Conservation (phyloP, 2,329 filamentous ascomycete species). For the Aspergillus pseudotamarii region DNA sequence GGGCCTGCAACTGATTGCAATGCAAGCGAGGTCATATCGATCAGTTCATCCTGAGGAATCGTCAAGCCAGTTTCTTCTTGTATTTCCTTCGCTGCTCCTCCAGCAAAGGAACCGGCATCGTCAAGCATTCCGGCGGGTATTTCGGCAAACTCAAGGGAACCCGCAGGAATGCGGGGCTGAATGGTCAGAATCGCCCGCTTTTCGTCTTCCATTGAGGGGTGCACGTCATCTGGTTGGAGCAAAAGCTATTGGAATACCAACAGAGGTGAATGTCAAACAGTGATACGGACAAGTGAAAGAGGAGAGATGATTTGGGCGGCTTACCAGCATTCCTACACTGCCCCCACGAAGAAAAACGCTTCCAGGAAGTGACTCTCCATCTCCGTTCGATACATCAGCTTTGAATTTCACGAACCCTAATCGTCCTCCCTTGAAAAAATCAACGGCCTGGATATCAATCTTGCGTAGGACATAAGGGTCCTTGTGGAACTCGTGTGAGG, state of each 20-base stretch:
- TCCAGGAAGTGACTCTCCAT: constrained; percentile 56
- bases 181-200: constrained; percentile 58
- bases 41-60: constrained; percentile 52
- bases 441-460: constrained; percentile 58
- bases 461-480: constrained; percentile 54
- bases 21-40: constrained; percentile 58
- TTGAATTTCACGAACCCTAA: constrained; percentile 62
- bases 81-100: constrained; percentile 60
- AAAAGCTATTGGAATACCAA: constrained; percentile 46
- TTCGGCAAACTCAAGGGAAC: constrained; percentile 57
- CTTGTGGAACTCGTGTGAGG: constrained; percentile 54
- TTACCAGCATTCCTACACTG: constrained; percentile 60
- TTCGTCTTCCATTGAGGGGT: constrained; percentile 39
- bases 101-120: constrained; percentile 55
- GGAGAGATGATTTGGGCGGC: constrained; percentile 14
- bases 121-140: constrained; percentile 66
- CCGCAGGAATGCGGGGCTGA: constrained; percentile 60
- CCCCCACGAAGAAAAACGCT: constrained; percentile 61
- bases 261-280: neutral
- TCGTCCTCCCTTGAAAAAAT: constrained; percentile 53
- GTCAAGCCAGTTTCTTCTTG: constrained; percentile 59
- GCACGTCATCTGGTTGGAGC: constrained; percentile 56
- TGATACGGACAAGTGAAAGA: neutral
- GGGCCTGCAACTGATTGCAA: constrained; percentile 28
- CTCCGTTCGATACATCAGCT: constrained; percentile 55